phyloP scores from a whole-genome alignment of 495 filamentous ascomycete species.

The Immersiella caudata region DNA sequence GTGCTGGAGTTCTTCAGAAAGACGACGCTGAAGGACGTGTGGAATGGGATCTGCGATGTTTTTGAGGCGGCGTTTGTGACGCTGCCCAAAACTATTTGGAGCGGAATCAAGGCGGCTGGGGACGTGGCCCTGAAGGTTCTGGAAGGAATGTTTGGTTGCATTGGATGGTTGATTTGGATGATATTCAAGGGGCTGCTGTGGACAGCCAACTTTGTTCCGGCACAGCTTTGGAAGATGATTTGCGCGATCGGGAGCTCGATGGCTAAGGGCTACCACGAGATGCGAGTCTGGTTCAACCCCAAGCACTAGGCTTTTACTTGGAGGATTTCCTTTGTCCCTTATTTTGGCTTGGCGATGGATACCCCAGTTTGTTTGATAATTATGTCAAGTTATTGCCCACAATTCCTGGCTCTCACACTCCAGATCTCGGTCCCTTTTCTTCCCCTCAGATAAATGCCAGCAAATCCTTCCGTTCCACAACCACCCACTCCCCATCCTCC shows the following conservation, averaged over 20 bases:
- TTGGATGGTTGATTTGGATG: constrained; percentile 35
- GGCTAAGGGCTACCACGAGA: constrained; percentile 41
- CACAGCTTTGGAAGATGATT: constrained; percentile 40
- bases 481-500: constrained; percentile 27
- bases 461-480: constrained; percentile 35
- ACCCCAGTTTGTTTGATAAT: neutral
- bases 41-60: constrained; percentile 38
- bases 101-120: constrained; percentile 28
- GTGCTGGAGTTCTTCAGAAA: constrained; percentile 40
- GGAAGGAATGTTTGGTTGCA: constrained; percentile 35
- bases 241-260: constrained; percentile 35
- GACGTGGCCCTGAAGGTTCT: constrained; percentile 31
- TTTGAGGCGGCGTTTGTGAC: constrained; percentile 38
- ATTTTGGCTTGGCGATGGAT: neutral
- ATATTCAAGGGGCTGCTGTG: constrained; percentile 33
- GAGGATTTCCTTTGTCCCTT: neutral
- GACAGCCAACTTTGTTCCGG: constrained; percentile 38
- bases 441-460: constrained; percentile 32
- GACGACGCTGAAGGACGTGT: constrained; percentile 45
- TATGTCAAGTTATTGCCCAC: neutral
- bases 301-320: constrained; percentile 32
- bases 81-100: constrained; percentile 37
- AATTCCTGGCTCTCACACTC: too few species aligned
- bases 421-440: too few species aligned
- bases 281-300: constrained; percentile 47